A percentile compares a stretch with the other conserved stretches of the same genome.
Conservation (phyloP, 2,329 filamentous ascomycete genomes). For the Colletotrichum sojae region DNA sequence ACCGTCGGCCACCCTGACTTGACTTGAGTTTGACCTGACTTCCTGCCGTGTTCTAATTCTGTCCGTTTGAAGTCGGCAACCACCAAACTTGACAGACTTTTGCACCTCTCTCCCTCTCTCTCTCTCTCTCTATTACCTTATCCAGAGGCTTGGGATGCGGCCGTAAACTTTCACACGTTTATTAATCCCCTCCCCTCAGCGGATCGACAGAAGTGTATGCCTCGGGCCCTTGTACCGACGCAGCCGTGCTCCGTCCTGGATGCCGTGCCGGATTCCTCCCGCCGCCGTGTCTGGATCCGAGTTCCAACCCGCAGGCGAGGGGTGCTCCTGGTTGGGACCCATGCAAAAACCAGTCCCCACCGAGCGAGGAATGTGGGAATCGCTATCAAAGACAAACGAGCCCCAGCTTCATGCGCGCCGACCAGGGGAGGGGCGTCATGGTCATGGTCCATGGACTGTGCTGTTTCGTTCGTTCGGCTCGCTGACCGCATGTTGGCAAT, state of each 20-base stretch:
- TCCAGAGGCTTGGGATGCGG: slow-evolving; percentile 25
- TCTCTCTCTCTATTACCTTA: slow-evolving; percentile 21
- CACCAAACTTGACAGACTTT: slow-evolving; percentile 23
- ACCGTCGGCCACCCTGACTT: too few relatives aligned
- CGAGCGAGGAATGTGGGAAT: slow-evolving; percentile 19
- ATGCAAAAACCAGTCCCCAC: slow-evolving; percentile 15
- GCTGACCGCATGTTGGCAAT: slow-evolving; percentile 31
- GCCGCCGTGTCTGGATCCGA: slow-evolving; percentile 23
- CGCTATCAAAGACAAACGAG: slow-evolving; percentile 6
- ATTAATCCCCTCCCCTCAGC: neutral
- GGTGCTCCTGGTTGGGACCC: slow-evolving; percentile 16
- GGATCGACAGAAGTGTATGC: slow-evolving; percentile 11
- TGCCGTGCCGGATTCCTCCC: slow-evolving; percentile 10
- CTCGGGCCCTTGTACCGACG: slow-evolving; percentile 24
- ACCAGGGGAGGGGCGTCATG: slow-evolving; percentile 11
- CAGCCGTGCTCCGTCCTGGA: slow-evolving; percentile 21
- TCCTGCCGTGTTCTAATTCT: slow-evolving; percentile 32
- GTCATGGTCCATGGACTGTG: neutral
- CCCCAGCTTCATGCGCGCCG: slow-evolving; percentile 22
- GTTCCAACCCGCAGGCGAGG: slow-evolving; percentile 12
- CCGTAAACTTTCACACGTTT: slow-evolving; percentile 13
- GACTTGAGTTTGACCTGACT: neutral
- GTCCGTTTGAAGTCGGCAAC: slow-evolving; percentile 32
- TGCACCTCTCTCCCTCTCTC: slow-evolving; percentile 1
- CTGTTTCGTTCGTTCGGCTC: slow-evolving; percentile 32